Conservation (phyloP, 345 rosid genomes). For the Carallia brachiata region DNA sequence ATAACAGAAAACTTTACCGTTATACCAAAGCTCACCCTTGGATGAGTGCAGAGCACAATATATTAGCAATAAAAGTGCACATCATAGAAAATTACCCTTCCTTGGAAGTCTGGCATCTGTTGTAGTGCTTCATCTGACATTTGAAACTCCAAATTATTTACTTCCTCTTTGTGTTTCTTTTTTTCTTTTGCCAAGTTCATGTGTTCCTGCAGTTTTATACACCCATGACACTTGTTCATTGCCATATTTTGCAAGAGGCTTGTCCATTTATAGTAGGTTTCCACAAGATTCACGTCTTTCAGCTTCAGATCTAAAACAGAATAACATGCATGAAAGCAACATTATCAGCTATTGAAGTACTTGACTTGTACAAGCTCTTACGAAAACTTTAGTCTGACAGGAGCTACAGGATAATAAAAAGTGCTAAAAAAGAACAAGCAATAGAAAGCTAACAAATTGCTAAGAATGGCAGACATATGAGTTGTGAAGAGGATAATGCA, state of each 20-base stretch:
- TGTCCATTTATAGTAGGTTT: constrained; percentile 58
- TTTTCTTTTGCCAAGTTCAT: constrained; percentile 65
- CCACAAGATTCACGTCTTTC: constrained; percentile 62
- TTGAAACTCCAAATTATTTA: constrained; percentile 48
- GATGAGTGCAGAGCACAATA: too few species aligned
- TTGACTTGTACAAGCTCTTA: background rate
- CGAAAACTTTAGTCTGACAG: background rate
- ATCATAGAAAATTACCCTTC: constrained; percentile 58
- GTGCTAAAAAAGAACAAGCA: background rate
- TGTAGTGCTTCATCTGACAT: constrained; percentile 89
- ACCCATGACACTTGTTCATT: constrained; percentile 80
- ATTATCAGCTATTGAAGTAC: background rate
- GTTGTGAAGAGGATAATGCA: background rate
- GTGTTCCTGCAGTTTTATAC: constrained; percentile 84
- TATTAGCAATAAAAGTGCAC: background rate
- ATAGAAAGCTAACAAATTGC: background rate
- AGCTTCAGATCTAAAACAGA: constrained; percentile 66
- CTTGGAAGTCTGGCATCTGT: constrained; percentile 97
- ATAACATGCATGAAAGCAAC: background rate
- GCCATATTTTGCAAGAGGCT: constrained; percentile 71
- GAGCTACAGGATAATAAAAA: background rate
- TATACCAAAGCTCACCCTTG: too few species aligned
- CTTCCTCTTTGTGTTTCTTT: constrained; percentile 63
- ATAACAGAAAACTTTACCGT: too few species aligned
- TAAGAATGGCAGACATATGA: background rate